Evolutionary conservation across 1,284 basidiomycete genomes (phyloP), one percentile per base, ranked within the genome.

Genomic region (Exobasidium cylindrosporum): DNA sequence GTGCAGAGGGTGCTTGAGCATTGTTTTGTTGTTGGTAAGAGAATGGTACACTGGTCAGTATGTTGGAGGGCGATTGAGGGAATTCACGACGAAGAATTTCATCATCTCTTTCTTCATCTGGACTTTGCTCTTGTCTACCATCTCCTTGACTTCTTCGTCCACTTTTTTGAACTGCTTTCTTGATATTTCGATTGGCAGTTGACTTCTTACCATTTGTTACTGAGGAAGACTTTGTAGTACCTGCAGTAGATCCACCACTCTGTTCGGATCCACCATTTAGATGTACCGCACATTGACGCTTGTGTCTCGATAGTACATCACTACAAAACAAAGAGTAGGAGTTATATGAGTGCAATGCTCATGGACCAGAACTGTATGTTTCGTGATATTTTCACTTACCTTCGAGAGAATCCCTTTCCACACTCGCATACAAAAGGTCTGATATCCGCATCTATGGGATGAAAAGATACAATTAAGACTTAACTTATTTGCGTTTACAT

Each of bases 401-500:
- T 77, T 53, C 76, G 62, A 5, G 76, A 77, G 61, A 79, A 79
- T 35, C 76, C 72, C 59, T 79, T 79, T 14, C 76, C 76, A 53
- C 77, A 79, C 21, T 76, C 72, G 60, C 77, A 78, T 21, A 77
- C 68, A 49, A 78, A 78, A 0, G 76, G 76, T 11, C 76, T 71
- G 32, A 77, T 77, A 54, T 78, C 76, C 40, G 74, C 73, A 45
- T 78, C 70, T 72, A 60, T 21, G 23, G 53, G 26, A n/a, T 23
- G n/a, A 17, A 11, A 60, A n/a, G 28, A 29, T 23, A 46, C n/a
- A 35, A n/a, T 11, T 3, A 58, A 54, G 47, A 17, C 11, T 11
- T 47, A 17, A 21, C 30, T 11, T 11, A 35, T 13, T 28, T 43
- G 57, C 17, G n/a, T n/a, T n/a, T n/a, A n/a, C n/a, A n/a, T n/a